phyloP scores from a whole-genome alignment of 352 stramenopile genomes.

The Nothophytophthora sp. region DNA sequence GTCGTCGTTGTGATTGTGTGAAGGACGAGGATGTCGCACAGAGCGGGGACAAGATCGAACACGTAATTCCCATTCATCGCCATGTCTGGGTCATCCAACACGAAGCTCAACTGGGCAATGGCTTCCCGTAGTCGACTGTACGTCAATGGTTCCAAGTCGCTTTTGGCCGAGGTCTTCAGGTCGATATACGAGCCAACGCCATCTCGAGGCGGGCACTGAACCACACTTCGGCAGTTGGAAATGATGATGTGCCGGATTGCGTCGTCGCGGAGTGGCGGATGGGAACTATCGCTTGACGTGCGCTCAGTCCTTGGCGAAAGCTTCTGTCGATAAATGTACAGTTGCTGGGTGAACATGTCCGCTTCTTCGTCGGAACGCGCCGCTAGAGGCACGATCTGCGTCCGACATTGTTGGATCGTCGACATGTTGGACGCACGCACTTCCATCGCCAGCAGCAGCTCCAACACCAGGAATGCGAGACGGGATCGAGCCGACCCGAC shows the following conservation, averaged over 20 bases:
- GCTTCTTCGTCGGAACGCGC: conserved; percentile 26
- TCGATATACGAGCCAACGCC: conserved; percentile 7
- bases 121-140: conserved; percentile 18
- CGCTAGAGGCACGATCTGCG: conserved; percentile 22
- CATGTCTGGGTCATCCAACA: conserved; percentile 22
- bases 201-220: conserved; percentile 12
- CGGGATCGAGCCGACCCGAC: conserved; percentile 9
- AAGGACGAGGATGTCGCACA: conserved; percentile 22
- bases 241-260: conserved; percentile 16
- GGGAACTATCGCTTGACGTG: neutral
- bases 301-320: too few species aligned
- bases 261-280: conserved; percentile 4
- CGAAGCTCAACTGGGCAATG: conserved; percentile 17
- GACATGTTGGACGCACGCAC: conserved; percentile 17
- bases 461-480: conserved; percentile 34
- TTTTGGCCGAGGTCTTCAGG: conserved; percentile 21
- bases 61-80: conserved; percentile 14
- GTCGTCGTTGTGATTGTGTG: conserved; percentile 20
- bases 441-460: conserved; percentile 29
- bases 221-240: conserved; percentile 11
- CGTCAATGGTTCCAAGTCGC: conserved; percentile 3
- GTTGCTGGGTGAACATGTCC: conserved; percentile 17
- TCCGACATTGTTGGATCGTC: conserved; percentile 31
- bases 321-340: conserved; percentile 25
- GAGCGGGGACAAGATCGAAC: conserved; percentile 10